Base-by-base conservation (phyloP, 2,329 filamentous ascomycete species). In the Fusarium pseudograminearum region DNA sequence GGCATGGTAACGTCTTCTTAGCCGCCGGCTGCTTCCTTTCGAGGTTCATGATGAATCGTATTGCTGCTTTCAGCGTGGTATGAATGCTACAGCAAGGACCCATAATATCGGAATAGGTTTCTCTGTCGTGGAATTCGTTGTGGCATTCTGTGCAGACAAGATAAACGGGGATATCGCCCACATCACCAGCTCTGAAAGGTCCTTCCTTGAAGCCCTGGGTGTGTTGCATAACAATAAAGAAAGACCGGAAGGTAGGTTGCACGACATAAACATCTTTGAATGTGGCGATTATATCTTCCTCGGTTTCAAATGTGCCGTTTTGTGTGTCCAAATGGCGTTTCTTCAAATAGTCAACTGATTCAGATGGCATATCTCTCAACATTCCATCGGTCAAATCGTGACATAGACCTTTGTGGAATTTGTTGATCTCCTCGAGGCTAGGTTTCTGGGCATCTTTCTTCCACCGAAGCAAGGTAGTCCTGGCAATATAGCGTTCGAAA, bases 21-120 rank as follows among this genome's bases (percentile, higher is more conserved):
- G 4, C 1, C 11, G 14, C 7, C 6, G 15, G 14, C 6, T 4
- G 2, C 2, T 28, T 18, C 9, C 11, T 20, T 9, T 22, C 18
- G 7, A 51, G 15, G 3, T 41, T 5, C 9, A 10, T 26, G 6
- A 57, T 20, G 4, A 41, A 41, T 18, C 11, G 7, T 16, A 41
- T 20, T 7, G 45, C 54, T 14, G 28, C 14, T 7, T 52, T 52
- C 7, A 57, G 5, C 6, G 14, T 57, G 4, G 20, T 52, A 18
- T 28, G 12, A 3, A 26, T 36, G 1, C 18, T 40, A n/a, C 12
- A 41, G 26, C 14, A 18, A 15, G 20, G 8, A 4, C n/a, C 36
- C 6, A 20, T 5, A n/a, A 5, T 20, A 6, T 38, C n/a, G 3
- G 12, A 7, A n/a, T 1, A 18, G 5, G 3, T 4, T 20, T 9